These are phyloP conservation scores for Ascobolus immersus DNA, from an alignment of 495 filamentous ascomycete species.

Conservation along the genomic window DNA sequence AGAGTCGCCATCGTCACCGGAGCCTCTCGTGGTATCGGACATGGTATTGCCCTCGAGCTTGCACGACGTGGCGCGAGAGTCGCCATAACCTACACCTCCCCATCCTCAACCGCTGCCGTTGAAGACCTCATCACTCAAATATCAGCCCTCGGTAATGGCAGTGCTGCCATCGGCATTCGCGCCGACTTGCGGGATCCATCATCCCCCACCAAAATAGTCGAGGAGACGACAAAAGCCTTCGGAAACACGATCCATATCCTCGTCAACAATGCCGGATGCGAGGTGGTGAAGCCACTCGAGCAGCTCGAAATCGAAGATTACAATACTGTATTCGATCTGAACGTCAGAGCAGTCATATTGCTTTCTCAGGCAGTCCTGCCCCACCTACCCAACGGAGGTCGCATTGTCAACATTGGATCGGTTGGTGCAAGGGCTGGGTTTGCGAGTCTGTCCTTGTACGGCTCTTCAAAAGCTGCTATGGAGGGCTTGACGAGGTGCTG, in stretches of 20 bases:
- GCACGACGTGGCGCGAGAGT: conserved; percentile 34
- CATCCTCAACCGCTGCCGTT: no score
- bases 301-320: no score
- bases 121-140: no score
- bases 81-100: conserved; percentile 34
- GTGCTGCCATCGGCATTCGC: conserved; percentile 17
- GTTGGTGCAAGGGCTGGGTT: conserved; percentile 23
- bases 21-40: conserved; percentile 41
- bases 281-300: no score
- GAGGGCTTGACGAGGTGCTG: conserved; percentile 22
- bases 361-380: conserved; percentile 24
- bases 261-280: no score
- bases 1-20: conserved; percentile 43
- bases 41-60: conserved; percentile 28
- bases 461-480: conserved; percentile 23
- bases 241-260: no score
- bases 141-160: conserved; percentile 15
- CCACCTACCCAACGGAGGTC: conserved; percentile 21
- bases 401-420: conserved; percentile 31
- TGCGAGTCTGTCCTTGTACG: conserved; percentile 17
- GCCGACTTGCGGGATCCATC: conserved; percentile 20
- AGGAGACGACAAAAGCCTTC: no score
- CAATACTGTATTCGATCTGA: no score
- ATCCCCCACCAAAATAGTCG: no score
- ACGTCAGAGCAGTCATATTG: conserved; percentile 19